These are phyloP conservation scores for Pseudozyma sp. DNA, from an alignment of 1,284 basidiomycete species.

Conservation along the genomic window DNA sequence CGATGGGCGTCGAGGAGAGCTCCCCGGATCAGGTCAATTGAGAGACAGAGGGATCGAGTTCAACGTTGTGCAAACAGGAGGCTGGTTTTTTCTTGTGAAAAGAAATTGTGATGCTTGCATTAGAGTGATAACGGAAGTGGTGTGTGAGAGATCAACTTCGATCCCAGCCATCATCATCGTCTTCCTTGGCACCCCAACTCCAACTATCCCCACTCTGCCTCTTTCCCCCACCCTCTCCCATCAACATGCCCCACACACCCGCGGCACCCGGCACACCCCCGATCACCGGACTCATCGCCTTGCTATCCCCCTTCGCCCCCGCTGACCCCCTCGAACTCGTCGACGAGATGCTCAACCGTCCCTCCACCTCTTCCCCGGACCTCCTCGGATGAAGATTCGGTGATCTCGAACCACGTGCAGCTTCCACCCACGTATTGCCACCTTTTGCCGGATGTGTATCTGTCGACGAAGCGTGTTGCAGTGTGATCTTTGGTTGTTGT, in stretches of 20 bases:
- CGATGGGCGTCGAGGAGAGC: neutral
- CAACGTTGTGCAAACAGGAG: too few species aligned
- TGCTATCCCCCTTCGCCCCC: neutral
- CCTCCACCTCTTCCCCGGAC: neutral
- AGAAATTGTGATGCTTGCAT: too few species aligned
- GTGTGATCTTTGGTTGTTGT: constrained; percentile 13
- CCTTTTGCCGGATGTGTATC: constrained; percentile 21
- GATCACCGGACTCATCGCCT: constrained; percentile 16
- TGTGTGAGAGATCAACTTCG: too few species aligned
- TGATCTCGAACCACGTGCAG: too few species aligned
- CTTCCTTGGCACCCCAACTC: constrained; percentile 15
- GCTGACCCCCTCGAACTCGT: neutral
- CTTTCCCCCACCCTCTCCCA: constrained; percentile 6
- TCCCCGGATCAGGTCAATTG: constrained; percentile 12
- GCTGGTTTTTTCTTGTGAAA: too few species aligned
- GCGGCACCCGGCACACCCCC: constrained; percentile 18
- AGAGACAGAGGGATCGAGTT: too few species aligned
- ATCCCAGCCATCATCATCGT: constrained; percentile 5
- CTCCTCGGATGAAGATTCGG: neutral
- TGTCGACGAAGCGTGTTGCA: constrained; percentile 15
- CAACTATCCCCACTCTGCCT: constrained; percentile 21
- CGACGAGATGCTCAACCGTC: constrained; percentile 16
- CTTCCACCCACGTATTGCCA: too few species aligned
- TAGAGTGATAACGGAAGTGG: too few species aligned
- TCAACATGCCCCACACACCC: constrained; percentile 31